phyloP scores from a whole-genome alignment of 164 flowering plant species.

The Vitis rotundifolia region DNA sequence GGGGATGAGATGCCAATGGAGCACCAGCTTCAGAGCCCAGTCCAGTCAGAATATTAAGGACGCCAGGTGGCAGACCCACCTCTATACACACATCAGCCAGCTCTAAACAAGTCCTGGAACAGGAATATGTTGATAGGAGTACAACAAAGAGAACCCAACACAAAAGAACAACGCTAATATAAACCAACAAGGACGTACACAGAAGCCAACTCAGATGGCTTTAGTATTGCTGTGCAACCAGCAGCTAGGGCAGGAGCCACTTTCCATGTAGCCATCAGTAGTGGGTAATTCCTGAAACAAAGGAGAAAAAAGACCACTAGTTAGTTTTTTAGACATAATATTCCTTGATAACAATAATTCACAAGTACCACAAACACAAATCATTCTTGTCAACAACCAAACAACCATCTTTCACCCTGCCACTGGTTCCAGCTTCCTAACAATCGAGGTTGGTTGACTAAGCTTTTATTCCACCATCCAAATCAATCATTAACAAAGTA shows the following conservation, averaged over 20 bases:
- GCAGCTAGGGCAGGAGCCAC: conserved; percentile 99
- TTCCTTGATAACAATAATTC: neutral
- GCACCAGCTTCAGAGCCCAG: conserved; percentile 96
- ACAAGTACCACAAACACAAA: neutral
- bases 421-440: neutral
- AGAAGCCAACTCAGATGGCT: conserved; percentile 95
- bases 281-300: conserved; percentile 83
- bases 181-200: conserved; percentile 47
- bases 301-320: neutral
- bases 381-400: neutral
- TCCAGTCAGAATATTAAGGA: conserved; percentile 86
- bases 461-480: neutral
- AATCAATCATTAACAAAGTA: neutral
- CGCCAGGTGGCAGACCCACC: conserved; percentile 94
- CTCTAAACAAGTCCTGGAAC: conserved; percentile 90
- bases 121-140: conserved; percentile 1
- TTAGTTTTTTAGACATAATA: neutral
- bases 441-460: neutral
- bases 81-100: conserved; percentile 83
- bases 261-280: conserved; percentile 96
- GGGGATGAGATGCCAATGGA: conserved; percentile 91
- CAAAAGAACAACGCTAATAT: conserved; percentile 1
- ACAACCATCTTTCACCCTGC: neutral
- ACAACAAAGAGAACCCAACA: conserved; percentile 1
- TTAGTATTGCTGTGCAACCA: conserved; percentile 91